Evolutionary conservation across 2,329 filamentous ascomycete genomes (phyloP).

Genomic region (Fragosphaeria purpurea): DNA sequence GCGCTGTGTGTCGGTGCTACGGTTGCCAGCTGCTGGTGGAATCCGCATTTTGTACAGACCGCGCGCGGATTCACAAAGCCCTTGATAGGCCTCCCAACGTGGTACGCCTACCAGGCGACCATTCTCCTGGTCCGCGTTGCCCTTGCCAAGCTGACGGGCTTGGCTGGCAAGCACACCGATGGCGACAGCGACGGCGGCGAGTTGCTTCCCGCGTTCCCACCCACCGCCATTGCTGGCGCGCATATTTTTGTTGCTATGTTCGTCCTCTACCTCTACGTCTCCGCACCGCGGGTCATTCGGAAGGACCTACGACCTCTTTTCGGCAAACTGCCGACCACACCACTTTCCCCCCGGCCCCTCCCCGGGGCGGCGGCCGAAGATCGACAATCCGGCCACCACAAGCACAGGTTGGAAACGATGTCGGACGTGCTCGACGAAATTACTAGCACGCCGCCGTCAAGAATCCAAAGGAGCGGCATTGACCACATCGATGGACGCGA

Average conservation of each 20-base stretch:
- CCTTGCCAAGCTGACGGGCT: constrained; percentile 32
- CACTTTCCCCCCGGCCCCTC: constrained; percentile 9
- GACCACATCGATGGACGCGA: constrained; percentile 6
- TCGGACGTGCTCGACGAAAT: constrained; percentile 39
- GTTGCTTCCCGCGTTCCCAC: constrained; percentile 16
- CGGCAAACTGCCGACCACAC: constrained; percentile 16
- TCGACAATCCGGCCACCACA: constrained; percentile 19
- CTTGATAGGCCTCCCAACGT: constrained; percentile 50
- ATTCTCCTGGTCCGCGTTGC: constrained; percentile 45
- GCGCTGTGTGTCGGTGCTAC: constrained; percentile 9
- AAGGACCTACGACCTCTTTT: constrained; percentile 51
- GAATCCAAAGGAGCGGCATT: neutral
- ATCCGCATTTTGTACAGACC: constrained; percentile 52
- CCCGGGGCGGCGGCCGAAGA: no score
- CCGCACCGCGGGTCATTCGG: constrained; percentile 36
- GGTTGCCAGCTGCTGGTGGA: constrained; percentile 51
- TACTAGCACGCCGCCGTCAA: constrained; percentile 16
- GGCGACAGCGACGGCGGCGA: constrained; percentile 26
- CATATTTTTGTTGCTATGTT: constrained; percentile 47
- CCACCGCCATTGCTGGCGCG: constrained; percentile 33
- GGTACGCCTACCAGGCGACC: constrained; percentile 56
- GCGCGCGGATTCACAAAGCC: constrained; percentile 50
- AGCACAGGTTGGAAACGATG: constrained; percentile 24
- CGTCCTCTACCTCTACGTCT: constrained; percentile 39
- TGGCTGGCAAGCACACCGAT: constrained; percentile 60